Conservation (phyloP, 805 yeast genomes). For the Candida maltosa region DNA sequence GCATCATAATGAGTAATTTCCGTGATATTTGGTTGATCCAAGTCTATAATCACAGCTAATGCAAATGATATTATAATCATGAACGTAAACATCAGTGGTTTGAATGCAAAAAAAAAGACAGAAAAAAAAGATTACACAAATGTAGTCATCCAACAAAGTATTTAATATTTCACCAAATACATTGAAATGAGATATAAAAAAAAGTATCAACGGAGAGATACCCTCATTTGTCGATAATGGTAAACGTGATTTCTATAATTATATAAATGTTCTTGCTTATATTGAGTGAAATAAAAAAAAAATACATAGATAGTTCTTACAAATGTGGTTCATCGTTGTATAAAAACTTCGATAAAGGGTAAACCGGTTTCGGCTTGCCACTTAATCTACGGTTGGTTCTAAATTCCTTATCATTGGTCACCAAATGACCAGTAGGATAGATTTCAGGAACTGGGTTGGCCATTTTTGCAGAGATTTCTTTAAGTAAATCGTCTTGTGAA, state of each 20-base stretch:
- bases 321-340: too few relatives aligned
- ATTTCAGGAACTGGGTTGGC: constrained; percentile 28
- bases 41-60: not conserved
- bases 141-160: too few relatives aligned
- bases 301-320: too few relatives aligned
- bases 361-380: constrained; percentile 57
- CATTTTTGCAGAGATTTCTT: constrained; percentile 14
- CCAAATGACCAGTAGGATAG: constrained; percentile 48
- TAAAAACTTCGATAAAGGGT: constrained; percentile 18
- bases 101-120: constrained; percentile 2
- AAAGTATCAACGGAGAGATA: too few relatives aligned
- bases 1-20: not conserved
- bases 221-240: too few relatives aligned
- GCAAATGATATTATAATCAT: not conserved
- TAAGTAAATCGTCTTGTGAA: not conserved
- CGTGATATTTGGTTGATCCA: constrained; percentile 3
- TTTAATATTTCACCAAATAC: too few relatives aligned
- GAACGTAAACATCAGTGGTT: not conserved
- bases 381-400: constrained; percentile 53
- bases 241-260: too few relatives aligned
- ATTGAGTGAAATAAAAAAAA: too few relatives aligned
- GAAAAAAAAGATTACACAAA: too few relatives aligned
- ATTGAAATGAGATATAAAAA: too few relatives aligned
- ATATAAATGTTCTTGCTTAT: too few relatives aligned
- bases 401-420: constrained; percentile 50